Conservation (phyloP, 192 early-diverging fungal genomes). For the Linnemannia hyalina region DNA sequence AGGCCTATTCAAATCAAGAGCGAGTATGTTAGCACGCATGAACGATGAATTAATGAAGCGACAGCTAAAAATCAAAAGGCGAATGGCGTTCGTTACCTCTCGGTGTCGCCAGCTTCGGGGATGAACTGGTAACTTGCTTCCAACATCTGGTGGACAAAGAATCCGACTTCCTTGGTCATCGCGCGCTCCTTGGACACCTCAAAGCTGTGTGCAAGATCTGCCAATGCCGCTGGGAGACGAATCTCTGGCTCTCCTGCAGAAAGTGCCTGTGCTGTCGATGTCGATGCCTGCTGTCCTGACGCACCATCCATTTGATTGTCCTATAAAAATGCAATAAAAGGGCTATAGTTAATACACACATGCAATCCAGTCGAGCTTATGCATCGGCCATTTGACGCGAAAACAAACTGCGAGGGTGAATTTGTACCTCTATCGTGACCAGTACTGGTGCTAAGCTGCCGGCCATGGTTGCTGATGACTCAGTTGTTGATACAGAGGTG, state of each 20-base stretch:
- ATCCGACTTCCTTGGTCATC: slow-evolving; percentile 61
- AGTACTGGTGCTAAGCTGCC: slow-evolving; percentile 90
- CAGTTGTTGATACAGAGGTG: background rate
- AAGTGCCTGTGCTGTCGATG: slow-evolving; percentile 9
- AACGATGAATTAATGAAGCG: background rate
- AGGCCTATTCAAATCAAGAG: slow-evolving; percentile 55
- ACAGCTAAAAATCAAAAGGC: background rate
- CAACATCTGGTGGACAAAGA: slow-evolving; percentile 80
- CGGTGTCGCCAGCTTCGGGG: slow-evolving; percentile 88
- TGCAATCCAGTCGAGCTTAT: background rate
- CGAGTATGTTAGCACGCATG: background rate
- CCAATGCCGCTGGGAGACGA: slow-evolving; percentile 65
- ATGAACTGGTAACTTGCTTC: slow-evolving; percentile 88
- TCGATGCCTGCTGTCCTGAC: slow-evolving; percentile 6
- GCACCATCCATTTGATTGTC: background rate
- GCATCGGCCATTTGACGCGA: background rate
- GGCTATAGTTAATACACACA: background rate
- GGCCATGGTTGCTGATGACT: background rate
- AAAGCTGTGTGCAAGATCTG: slow-evolving; percentile 69
- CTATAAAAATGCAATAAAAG: background rate
- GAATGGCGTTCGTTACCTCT: slow-evolving; percentile 65
- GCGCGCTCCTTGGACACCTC: slow-evolving; percentile 65
- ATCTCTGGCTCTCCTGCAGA: slow-evolving; percentile 52
- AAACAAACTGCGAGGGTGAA: background rate
- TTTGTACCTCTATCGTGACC: slow-evolving; percentile 18